phyloP scores from a whole-genome alignment of 1,284 basidiomycete genomes.

The Mycena citricolor region DNA sequence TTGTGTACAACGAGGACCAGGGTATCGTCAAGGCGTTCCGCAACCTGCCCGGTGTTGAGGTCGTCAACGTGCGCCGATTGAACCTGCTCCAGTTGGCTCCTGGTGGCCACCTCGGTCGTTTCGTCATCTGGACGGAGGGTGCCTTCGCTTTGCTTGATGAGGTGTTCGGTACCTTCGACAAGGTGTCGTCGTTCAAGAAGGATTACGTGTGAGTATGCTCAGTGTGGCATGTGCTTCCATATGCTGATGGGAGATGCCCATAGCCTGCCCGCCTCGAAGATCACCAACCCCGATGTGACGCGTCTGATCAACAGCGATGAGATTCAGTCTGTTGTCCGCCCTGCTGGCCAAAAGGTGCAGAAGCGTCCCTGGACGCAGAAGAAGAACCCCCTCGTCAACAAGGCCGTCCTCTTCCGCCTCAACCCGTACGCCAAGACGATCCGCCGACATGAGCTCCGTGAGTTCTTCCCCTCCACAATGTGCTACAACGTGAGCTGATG shows the following conservation, averaged over 20 bases:
- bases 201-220: conserved; percentile 72
- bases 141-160: conserved; percentile 94
- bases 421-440: conserved; percentile 99
- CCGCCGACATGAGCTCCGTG: conserved; percentile 84
- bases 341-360: conserved; percentile 76
- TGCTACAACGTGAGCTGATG: too few relatives aligned
- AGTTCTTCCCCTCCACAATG: conserved; percentile 39
- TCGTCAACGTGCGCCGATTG: conserved; percentile 91
- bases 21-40: conserved; percentile 98
- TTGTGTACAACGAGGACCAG: conserved; percentile 98
- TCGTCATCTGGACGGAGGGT: conserved; percentile 98
- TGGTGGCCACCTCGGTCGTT: conserved; percentile 98
- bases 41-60: conserved; percentile 98
- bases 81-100: conserved; percentile 99
- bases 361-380: conserved; percentile 98
- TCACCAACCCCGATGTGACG: conserved; percentile 95
- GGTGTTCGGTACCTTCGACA: conserved; percentile 93
- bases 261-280: conserved; percentile 93
- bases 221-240: background rate
- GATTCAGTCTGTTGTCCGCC: conserved; percentile 94
- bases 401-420: conserved; percentile 94
- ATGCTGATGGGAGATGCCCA: conserved; percentile 6
- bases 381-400: conserved; percentile 99
- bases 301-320: conserved; percentile 98
- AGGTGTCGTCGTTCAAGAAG: conserved; percentile 85